Conservation (phyloP, 2,329 filamentous ascomycete genomes). For the Fusarium fujikuroi region DNA sequence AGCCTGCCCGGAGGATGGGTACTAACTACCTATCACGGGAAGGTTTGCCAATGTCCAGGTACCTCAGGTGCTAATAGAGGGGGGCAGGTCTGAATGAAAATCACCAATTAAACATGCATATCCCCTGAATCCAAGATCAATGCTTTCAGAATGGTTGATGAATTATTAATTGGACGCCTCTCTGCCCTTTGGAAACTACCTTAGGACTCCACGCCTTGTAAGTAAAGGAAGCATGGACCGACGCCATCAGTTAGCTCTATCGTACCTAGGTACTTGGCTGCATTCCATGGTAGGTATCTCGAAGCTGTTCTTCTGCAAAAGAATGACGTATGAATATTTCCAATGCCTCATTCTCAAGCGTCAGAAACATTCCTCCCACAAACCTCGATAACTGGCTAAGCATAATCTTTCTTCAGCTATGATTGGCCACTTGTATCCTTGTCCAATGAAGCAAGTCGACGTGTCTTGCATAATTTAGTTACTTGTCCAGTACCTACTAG, state of each 20-base stretch:
- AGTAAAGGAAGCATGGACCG: not conserved
- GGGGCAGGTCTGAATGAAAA: slow-evolving; percentile 10
- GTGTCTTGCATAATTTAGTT: slow-evolving; percentile 44
- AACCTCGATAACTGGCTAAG: not conserved
- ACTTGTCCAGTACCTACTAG: not conserved
- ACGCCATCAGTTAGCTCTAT: not conserved
- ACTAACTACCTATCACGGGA: not conserved
- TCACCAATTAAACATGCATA: slow-evolving; percentile 19
- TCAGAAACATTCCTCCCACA: not conserved
- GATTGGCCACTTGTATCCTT: slow-evolving; percentile 5
- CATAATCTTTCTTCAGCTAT: not conserved
- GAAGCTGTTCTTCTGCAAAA: not conserved
- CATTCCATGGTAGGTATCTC: not conserved
- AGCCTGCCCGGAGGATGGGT: not conserved
- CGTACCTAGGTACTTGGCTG: not conserved
- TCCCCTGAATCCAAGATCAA: slow-evolving; percentile 10
- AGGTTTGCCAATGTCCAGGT: not conserved
- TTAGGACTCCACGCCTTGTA: not conserved
- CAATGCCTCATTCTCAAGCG: not conserved
- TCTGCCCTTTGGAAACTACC: not conserved
- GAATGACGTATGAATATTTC: not conserved
- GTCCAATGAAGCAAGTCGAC: slow-evolving; percentile 34
- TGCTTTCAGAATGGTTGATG: not conserved
- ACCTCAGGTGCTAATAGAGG: not conserved
- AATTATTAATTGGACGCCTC: not conserved